Conservation (phyloP, 108 stramenopile genomes). For the Conticribra guillardii region DNA sequence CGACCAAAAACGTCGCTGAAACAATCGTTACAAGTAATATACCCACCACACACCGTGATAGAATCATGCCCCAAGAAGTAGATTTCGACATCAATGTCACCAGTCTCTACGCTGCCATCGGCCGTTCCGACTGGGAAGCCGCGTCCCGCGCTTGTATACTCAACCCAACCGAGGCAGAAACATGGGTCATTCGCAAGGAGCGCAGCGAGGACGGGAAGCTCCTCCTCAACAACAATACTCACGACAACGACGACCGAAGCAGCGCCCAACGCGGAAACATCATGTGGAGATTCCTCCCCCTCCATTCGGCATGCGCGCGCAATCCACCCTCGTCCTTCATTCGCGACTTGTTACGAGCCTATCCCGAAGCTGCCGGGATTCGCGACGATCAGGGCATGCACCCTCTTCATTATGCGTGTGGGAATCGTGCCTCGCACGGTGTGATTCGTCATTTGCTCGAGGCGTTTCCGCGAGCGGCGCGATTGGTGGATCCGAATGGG, state of each 20-base stretch:
- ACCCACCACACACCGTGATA: no score
- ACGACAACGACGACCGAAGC: slow-evolving; percentile 5
- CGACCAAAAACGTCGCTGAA: no score
- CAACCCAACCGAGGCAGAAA: slow-evolving; percentile 15
- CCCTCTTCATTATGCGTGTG: slow-evolving; percentile 41
- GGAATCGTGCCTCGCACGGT: slow-evolving; percentile 26
- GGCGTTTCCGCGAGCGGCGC: slow-evolving; percentile 4
- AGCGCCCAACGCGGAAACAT: slow-evolving; percentile 17
- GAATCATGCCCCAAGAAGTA: neutral
- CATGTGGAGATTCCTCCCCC: slow-evolving; percentile 44
- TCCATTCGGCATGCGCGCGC: slow-evolving; percentile 45
- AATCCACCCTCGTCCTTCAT: slow-evolving; percentile 26
- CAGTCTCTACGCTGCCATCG: neutral
- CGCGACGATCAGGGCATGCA: slow-evolving; percentile 31
- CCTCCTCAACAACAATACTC: neutral
- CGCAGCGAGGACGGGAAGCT: neutral
- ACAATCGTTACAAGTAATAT: no score
- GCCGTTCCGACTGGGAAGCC: neutral
- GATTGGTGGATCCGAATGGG: slow-evolving; percentile 32
- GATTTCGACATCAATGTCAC: neutral
- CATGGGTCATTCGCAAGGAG: slow-evolving; percentile 32
- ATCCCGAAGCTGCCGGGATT: slow-evolving; percentile 24
- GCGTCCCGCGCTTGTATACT: neutral
- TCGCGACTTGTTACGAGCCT: slow-evolving; percentile 23
- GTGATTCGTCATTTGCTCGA: slow-evolving; percentile 16